These are phyloP conservation scores for Wickerhamiella galacta DNA, from an alignment of 805 yeast species.

Conservation along the genomic window DNA sequence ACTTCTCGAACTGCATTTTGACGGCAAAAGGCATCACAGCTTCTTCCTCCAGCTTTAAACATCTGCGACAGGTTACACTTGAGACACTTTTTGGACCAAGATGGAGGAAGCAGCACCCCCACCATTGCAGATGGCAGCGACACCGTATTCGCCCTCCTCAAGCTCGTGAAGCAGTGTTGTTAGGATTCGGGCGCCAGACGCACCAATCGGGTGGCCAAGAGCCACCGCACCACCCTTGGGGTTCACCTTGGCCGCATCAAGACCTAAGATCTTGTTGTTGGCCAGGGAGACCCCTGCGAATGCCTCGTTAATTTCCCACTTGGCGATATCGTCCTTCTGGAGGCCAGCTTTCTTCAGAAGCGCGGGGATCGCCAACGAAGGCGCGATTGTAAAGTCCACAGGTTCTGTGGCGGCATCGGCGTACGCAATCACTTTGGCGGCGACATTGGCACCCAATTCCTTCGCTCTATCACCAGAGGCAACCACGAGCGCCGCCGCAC, in stretches of 20 bases:
- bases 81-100: conserved; percentile 43
- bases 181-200: conserved; percentile 82
- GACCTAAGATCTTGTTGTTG: conserved; percentile 49
- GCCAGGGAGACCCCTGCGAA: conserved; percentile 87
- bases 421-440: conserved; percentile 73
- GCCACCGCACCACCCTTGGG: conserved; percentile 93
- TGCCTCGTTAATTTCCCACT: conserved; percentile 90
- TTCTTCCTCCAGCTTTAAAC: neutral
- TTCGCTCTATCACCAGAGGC: conserved; percentile 66
- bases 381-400: conserved; percentile 86
- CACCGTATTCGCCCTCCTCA: conserved; percentile 69
- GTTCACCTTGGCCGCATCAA: conserved; percentile 54
- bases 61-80: neutral
- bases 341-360: conserved; percentile 72
- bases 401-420: conserved; percentile 94
- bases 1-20: neutral
- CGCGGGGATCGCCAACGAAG: conserved; percentile 82
- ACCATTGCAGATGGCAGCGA: conserved; percentile 92
- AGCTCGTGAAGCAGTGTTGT: conserved; percentile 30
- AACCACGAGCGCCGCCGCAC: conserved; percentile 82
- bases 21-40: neutral
- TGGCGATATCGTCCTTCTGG: conserved; percentile 49
- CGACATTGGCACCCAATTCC: conserved; percentile 53
- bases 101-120: conserved; percentile 97
- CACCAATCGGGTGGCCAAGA: conserved; percentile 83